These are phyloP conservation scores for Linnemannia exigua DNA, from an alignment of 192 early-diverging fungal genomes.

Conservation along the genomic window DNA sequence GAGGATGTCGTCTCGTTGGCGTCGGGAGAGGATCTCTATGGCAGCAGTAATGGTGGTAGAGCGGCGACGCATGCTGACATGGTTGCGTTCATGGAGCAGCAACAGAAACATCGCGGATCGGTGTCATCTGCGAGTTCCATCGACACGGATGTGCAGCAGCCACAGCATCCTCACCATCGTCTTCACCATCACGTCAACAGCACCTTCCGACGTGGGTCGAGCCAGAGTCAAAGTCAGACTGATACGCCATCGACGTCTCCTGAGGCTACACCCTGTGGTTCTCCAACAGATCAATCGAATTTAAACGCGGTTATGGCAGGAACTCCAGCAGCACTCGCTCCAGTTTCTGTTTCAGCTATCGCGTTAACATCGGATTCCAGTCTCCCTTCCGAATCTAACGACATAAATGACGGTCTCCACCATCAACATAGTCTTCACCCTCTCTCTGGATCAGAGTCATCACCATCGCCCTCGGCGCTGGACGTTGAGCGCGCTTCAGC, in stretches of 20 bases:
- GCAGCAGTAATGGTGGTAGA: too few relatives aligned
- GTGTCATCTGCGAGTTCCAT: constrained; percentile 34
- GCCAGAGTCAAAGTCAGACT: constrained; percentile 16
- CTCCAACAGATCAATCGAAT: neutral
- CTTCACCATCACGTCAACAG: neutral
- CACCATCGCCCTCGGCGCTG: neutral
- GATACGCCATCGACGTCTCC: constrained; percentile 25
- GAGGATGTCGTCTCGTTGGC: constrained; percentile 22
- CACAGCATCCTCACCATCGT: neutral
- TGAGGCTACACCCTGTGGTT: constrained; percentile 21
- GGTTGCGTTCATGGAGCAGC: constrained; percentile 4
- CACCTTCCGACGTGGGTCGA: constrained; percentile 11
- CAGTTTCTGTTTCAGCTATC: too few relatives aligned
- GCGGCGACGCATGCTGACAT: neutral
- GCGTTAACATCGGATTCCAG: neutral
- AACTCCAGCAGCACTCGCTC: too few relatives aligned
- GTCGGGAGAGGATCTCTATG: neutral
- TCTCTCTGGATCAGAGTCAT: neutral
- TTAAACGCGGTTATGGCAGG: neutral
- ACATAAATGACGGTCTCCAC: neutral
- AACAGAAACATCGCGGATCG: constrained; percentile 38
- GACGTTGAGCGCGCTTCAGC: neutral
- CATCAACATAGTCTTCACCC: neutral
- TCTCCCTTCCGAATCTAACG: neutral
- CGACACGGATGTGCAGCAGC: constrained; percentile 21